Percentiles rank a stretch among this genome's conserved stretches.
phyloP scores from a whole-genome alignment of 495 filamentous ascomycete genomes.

The Aspergillus avenaceus region DNA sequence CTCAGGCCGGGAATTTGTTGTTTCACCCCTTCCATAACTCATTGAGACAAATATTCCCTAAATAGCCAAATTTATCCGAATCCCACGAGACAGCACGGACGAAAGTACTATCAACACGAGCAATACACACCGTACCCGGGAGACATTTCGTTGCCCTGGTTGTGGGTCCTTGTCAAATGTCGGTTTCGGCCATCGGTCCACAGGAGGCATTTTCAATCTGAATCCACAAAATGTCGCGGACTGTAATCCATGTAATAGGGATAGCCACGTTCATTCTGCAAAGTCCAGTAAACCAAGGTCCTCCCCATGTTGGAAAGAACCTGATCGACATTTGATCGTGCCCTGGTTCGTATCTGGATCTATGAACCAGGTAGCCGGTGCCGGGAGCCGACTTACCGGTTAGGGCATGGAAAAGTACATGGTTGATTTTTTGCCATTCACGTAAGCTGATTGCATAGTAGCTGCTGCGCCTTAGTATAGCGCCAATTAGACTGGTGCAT shows the following conservation, averaged over 20 bases:
- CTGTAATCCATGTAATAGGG: neutral
- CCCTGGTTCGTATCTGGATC: neutral
- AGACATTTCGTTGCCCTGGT: neutral
- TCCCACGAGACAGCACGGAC: too few species aligned
- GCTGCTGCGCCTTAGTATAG: neutral
- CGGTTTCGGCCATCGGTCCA: neutral
- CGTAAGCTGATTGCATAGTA: neutral
- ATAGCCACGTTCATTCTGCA: neutral
- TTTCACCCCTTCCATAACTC: constrained; percentile 1
- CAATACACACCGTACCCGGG: neutral
- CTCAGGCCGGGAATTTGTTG: neutral
- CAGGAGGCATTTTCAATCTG: neutral
- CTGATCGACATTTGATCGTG: neutral
- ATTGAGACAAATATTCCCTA: too few species aligned
- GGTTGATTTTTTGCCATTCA: too few species aligned
- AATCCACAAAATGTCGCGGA: neutral
- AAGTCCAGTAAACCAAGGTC: too few species aligned
- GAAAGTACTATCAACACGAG: neutral
- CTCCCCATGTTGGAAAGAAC: neutral
- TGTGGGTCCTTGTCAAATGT: neutral
- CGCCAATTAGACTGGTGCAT: neutral
- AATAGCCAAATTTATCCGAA: neutral
- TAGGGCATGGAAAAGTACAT: neutral
- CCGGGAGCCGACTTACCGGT: neutral
- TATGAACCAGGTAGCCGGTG: neutral